Base-by-base conservation (phyloP, 768 basidiomycete genomes). In the Leucocoprinus sp. region DNA sequence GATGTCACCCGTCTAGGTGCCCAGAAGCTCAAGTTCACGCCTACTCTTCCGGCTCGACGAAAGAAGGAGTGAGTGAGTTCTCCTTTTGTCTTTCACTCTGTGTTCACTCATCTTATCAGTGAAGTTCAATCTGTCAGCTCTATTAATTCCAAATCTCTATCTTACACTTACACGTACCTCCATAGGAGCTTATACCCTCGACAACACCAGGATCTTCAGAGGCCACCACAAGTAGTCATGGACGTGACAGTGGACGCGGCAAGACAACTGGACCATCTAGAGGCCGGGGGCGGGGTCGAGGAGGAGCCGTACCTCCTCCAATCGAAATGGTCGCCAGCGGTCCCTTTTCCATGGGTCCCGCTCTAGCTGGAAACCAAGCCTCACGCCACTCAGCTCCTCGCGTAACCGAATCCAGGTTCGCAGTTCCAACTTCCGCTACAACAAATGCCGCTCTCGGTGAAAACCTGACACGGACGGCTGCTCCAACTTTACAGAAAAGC, bases 281-380 rank as follows among this genome's bases (percentile, higher is more conserved):
- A 24, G 41, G 42, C 3, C 27, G 69, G 29, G 76, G 80, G 5
- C 58, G 74, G 43, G 76, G 78, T n/a, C 61, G 72, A 8, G 79
- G 76, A 37, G 63, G 74, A 26, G 75, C 73, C 34, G 74, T 66
- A 3, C 52, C 76, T 21, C 74, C 80, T 37, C 62, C 74, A 1
- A 67, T 67, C 5, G 81, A 85, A 64, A 87, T 91, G 87, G 82
- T 76, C 14, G 88, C 88, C 0, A 88, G 84, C 55, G 88, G 88
- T 3, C 88, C 88, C 11, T 91, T 91, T 54, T 85, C 88, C 15
- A 81, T 91, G 79, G 88, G 88, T 17, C 88, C 88, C 26, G 71
- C 84, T 18, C 69, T 85, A 53, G 75, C 74, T 7, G 82, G 83
- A 23, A 71, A 67, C 41, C 74, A 64, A 48, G 68, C 69, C 11